Conservation (phyloP, 2,329 filamentous ascomycete species). For the Blumeria graminis region DNA sequence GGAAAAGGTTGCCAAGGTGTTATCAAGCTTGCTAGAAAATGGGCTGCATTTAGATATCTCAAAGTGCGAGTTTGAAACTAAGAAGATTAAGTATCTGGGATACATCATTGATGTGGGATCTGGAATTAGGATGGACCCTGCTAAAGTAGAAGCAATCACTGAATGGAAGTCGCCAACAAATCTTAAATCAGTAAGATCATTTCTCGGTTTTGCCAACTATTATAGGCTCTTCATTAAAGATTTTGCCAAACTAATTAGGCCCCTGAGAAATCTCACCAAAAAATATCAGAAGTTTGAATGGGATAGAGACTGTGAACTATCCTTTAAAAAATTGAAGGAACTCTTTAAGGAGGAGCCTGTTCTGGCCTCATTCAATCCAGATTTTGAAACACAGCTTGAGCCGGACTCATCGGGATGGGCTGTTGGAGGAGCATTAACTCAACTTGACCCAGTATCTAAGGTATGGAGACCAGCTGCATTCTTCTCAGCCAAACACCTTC, state of each 20-base stretch:
- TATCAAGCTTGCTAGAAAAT: not conserved
- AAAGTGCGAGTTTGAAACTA: not conserved
- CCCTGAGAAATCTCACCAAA: not conserved
- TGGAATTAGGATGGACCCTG: not conserved
- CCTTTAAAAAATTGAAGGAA: not conserved
- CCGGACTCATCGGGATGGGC: not conserved
- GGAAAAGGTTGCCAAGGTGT: too few species aligned
- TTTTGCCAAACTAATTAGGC: not conserved
- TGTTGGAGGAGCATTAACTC: not conserved
- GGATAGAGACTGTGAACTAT: not conserved
- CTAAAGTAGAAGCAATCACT: not conserved
- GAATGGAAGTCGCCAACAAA: not conserved
- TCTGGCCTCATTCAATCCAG: not conserved
- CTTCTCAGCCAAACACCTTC: not conserved
- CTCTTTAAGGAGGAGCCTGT: not conserved
- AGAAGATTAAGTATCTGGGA: not conserved
- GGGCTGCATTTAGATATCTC: not conserved
- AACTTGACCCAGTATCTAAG: not conserved
- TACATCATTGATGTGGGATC: not conserved
- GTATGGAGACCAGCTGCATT: slow-evolving; percentile 1
- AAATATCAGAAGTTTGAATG: not conserved
- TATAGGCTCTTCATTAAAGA: not conserved
- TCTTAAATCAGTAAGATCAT: not conserved
- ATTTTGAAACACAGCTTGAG: not conserved
- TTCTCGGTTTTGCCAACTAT: not conserved